phyloP scores from a whole-genome alignment of 768 basidiomycete species.

The Naematelia aurantialba region DNA sequence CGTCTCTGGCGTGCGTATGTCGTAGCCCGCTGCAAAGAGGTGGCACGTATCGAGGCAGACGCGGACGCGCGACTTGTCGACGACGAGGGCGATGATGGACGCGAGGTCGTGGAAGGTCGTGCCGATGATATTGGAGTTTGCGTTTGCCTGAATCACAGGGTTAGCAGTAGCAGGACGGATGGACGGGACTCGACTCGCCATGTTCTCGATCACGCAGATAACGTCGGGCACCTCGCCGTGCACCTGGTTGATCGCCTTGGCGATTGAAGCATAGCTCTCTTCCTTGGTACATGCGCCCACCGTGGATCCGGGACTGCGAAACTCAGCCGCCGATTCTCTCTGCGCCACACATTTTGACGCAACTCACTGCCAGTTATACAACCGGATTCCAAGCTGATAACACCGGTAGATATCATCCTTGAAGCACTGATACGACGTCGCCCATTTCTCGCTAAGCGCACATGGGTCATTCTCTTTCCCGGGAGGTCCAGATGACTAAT shows the following conservation, averaged over 20 bases:
- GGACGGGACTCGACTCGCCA: conserved; percentile 55
- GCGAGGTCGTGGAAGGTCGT: conserved; percentile 65
- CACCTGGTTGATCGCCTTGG: conserved; percentile 68
- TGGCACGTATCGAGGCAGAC: conserved; percentile 88
- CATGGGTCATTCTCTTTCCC: neutral
- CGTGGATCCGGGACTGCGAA: conserved; percentile 74
- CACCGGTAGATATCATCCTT: conserved; percentile 76
- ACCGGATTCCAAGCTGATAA: conserved; percentile 65
- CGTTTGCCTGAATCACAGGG: conserved; percentile 72
- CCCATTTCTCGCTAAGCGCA: conserved; percentile 40
- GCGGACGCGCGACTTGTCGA: conserved; percentile 70
- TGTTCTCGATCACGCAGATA: conserved; percentile 72
- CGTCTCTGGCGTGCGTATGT: conserved; percentile 66
- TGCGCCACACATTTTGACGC: neutral
- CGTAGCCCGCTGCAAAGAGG: conserved; percentile 76
- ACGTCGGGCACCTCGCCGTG: conserved; percentile 62
- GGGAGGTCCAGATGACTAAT: conserved; percentile 16
- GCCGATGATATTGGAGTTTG: conserved; percentile 69
- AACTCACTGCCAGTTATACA: conserved; percentile 85
- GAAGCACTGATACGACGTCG: conserved; percentile 60
- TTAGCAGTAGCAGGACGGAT: neutral
- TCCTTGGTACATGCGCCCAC: conserved; percentile 64
- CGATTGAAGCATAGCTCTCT: conserved; percentile 63
- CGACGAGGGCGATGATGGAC: conserved; percentile 64
- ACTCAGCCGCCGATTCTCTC: too few species aligned